Base-by-base conservation (phyloP, 2,329 filamentous ascomycete species). In the Beauveria scarabaeidicola region DNA sequence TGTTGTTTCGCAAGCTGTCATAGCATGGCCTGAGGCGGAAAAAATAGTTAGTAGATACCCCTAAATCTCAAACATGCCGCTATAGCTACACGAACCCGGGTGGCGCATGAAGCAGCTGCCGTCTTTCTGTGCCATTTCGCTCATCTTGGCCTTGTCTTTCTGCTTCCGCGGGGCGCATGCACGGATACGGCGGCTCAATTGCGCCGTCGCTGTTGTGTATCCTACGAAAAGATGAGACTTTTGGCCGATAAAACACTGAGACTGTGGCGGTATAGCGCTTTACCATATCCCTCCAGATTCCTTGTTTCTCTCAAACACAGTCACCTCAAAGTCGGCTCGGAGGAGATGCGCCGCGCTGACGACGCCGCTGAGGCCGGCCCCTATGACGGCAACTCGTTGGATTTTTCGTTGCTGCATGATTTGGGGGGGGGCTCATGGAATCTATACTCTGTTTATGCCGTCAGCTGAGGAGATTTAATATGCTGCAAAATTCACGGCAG, bases 1-100 rank as follows among this genome's bases (percentile, higher is more conserved):
- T 87, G 66, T 93, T 94, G 40, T 88, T 90, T 67, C 86, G 86
- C 8, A 92, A 73, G 2, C 80, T 78, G 5, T 70, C 71, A 61
- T 81, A 73, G 80, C 82, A 75, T 78, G 91, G 73, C 0, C 70
- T 71, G 0, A 69, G 71, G 27, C 27, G 27, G 59, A 64, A 23
- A 64, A 23, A 68, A 47, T 72, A 69, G 1, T 70, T 70, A 1
- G 59, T 56, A 0, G 70, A 72, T 7, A 7, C 23, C 27, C 8
- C 27, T 7, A 6, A 27, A 7, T 9, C 8, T 27, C 27, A 2
- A 27, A 9, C 27, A 27, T 8, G 27, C 7, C 5, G 6, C 6
- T 11, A 10, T 19, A 4, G 21, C 4, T 27, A 17, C 9, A 32
- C 17, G 15, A 32, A 50, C 47, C 47, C 47, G 3, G 47, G 47